Conservation (phyloP, 768 basidiomycete genomes). For the Cystobasidium onofrii region DNA sequence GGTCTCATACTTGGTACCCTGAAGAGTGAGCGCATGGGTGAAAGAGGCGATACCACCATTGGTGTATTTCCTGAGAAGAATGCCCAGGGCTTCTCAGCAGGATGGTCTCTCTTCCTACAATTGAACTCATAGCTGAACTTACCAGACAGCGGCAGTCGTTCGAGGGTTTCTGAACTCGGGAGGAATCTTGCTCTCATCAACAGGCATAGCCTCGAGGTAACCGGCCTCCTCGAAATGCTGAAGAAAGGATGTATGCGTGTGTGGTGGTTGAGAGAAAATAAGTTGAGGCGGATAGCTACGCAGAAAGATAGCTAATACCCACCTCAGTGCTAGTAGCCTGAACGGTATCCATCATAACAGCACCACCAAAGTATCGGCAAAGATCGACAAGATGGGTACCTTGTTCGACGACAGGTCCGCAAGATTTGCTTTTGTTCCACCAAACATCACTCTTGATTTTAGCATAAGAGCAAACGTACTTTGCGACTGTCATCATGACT, state of each 20-base stretch:
- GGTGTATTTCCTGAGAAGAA: slow-evolving; percentile 64
- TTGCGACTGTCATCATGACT: slow-evolving; percentile 91
- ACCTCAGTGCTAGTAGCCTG: slow-evolving; percentile 74
- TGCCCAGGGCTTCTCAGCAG: not conserved
- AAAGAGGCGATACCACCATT: slow-evolving; percentile 88
- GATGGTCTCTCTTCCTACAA: not conserved
- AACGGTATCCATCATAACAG: slow-evolving; percentile 66
- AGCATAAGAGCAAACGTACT: slow-evolving; percentile 84
- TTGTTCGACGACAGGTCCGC: slow-evolving; percentile 63
- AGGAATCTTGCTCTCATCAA: slow-evolving; percentile 68
- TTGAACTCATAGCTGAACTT: not conserved
- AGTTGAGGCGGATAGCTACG: slow-evolving; percentile 42
- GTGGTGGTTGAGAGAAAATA: too few species aligned
- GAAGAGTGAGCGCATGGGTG: slow-evolving; percentile 79
- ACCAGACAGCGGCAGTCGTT: slow-evolving; percentile 83
- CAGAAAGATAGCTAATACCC: slow-evolving; percentile 43
- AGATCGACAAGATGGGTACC: slow-evolving; percentile 70
- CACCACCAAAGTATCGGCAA: slow-evolving; percentile 93
- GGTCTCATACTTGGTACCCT: slow-evolving; percentile 53
- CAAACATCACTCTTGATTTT: slow-evolving; percentile 61
- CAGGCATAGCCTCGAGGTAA: slow-evolving; percentile 63
- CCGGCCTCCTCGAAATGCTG: slow-evolving; percentile 73
- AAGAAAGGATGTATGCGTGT: too few species aligned
- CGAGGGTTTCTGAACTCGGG: slow-evolving; percentile 88
- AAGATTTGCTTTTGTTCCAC: slow-evolving; percentile 81